These are phyloP conservation scores for Wickerhamiella infanticola DNA, from an alignment of 1,139 yeast genomes.

Conservation along the genomic window DNA sequence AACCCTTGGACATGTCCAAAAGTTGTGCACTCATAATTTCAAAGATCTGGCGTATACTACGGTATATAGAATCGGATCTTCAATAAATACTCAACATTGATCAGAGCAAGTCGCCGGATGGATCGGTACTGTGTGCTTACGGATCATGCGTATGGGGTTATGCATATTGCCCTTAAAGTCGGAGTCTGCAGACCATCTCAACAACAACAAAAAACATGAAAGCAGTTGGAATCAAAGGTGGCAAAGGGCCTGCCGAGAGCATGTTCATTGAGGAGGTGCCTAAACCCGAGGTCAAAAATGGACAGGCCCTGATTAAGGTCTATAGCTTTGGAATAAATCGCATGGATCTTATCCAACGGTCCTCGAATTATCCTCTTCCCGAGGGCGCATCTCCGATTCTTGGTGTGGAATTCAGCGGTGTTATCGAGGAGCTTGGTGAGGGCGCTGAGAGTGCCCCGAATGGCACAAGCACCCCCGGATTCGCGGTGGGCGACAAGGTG, in stretches of 20 bases:
- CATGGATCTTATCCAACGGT: slow-evolving; percentile 22
- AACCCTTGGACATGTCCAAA: too few relatives aligned
- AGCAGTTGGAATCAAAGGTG: slow-evolving; percentile 18
- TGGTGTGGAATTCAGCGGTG: slow-evolving; percentile 27
- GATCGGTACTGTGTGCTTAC: neutral
- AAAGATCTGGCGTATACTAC: too few relatives aligned
- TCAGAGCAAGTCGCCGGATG: too few relatives aligned
- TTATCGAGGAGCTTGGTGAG: slow-evolving; percentile 14
- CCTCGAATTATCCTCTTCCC: slow-evolving; percentile 18
- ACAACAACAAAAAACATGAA: slow-evolving; percentile 12
- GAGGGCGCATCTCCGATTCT: slow-evolving; percentile 19
- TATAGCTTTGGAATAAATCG: slow-evolving; percentile 23
- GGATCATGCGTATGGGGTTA: neutral
- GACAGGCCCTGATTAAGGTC: slow-evolving; percentile 21
- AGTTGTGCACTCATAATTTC: too few relatives aligned
- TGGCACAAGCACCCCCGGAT: slow-evolving; percentile 7
- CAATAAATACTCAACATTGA: too few relatives aligned
- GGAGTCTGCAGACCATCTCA: too few relatives aligned
- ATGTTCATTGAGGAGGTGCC: slow-evolving; percentile 15
- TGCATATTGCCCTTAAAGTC: too few relatives aligned
- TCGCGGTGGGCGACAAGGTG: slow-evolving; percentile 23
- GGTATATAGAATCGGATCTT: too few relatives aligned
- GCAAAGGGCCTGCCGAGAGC: slow-evolving; percentile 19
- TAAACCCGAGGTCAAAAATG: slow-evolving; percentile 3
- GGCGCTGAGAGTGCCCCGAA: slow-evolving; percentile 9